phyloP scores from a whole-genome alignment of 2,329 filamentous ascomycete species.

The Epichloe baconii region DNA sequence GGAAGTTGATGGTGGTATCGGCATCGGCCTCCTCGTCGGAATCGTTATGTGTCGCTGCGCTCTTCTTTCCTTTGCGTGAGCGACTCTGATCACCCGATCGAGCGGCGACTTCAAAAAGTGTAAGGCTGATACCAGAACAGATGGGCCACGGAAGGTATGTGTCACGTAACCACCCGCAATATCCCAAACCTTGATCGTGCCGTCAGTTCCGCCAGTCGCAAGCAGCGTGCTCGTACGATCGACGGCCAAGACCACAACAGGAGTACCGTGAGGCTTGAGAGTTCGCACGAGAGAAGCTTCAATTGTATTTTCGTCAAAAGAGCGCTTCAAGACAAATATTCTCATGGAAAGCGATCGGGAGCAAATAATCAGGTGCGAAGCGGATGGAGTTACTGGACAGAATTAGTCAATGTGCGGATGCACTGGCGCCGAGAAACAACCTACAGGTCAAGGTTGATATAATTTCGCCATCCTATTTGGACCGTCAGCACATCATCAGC shows the following conservation, averaged over 20 bases:
- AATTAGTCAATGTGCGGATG: slow-evolving; percentile 7
- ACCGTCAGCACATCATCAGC: neutral
- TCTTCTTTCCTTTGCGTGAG: slow-evolving; percentile 23
- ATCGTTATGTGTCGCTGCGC: slow-evolving; percentile 15
- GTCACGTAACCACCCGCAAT: slow-evolving; percentile 81
- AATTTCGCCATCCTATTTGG: slow-evolving; percentile 55
- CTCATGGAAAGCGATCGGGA: slow-evolving; percentile 94
- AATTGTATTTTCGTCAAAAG: slow-evolving; percentile 42
- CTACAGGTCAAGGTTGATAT: slow-evolving; percentile 61
- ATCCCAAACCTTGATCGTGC: slow-evolving; percentile 94
- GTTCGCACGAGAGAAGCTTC: slow-evolving; percentile 60
- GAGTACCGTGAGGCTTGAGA: slow-evolving; percentile 79
- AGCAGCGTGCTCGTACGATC: slow-evolving; percentile 81
- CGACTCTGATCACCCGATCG: slow-evolving; percentile 18
- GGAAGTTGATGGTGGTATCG: slow-evolving; percentile 44
- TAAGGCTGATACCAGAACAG: slow-evolving; percentile 79
- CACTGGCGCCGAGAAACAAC: slow-evolving; percentile 6
- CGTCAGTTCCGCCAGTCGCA: slow-evolving; percentile 86
- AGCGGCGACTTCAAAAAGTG: slow-evolving; percentile 72
- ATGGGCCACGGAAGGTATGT: slow-evolving; percentile 88
- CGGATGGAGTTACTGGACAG: slow-evolving; percentile 64
- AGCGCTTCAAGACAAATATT: slow-evolving; percentile 61
- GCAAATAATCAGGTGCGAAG: slow-evolving; percentile 77
- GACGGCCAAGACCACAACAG: slow-evolving; percentile 73
- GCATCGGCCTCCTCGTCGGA: slow-evolving; percentile 29